Evolutionary conservation across 2,329 filamentous ascomycete genomes (phyloP), one percentile per base, ranked within the genome.

Genomic region (Claviceps spartinae): DNA sequence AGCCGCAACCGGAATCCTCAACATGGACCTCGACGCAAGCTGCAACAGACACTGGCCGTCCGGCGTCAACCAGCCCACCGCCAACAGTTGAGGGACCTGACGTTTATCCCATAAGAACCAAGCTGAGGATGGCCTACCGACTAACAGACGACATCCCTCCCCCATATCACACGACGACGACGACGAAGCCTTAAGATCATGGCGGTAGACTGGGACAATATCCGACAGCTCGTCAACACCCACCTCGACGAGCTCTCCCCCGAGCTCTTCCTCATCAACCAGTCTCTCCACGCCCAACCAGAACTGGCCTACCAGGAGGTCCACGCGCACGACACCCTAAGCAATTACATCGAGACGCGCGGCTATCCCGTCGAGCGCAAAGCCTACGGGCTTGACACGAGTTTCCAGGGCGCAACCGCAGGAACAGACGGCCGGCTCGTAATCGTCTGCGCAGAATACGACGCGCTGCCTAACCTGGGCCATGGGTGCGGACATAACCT

Each of bases 401-500:
- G 64, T 22, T 69, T 69, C 46, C 60, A 62, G 37, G 30, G 30
- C 30, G 62, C 60, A 24, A 56, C 59, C 6, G 51, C 52, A 43
- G 64, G 63, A 26, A 55, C 57, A 8, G 64, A 60, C 22, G 64
- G 63, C 53, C 55, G 59, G n/a, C 54, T 66, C 1, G 61, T 68
- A 46, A 58, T 65, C n/a, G 63, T 66, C 57, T 64, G 62, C 48
- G 62, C 61, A 34, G 67, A 69, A 59, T 74, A 74, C 54, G 73
- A 76, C 55, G 72, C 72, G 0, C 65, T 74, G 0, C 69, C 69
- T 0, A 63, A 60, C 11, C 70, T 72, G 22, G 70, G 69, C n/a
- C 70, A 73, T 41, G 69, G 67, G 2, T 73, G 70, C 57, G 70
- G 71, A 1, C 71, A 73, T 60, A 72, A 73, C 57, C 61, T 73